Evolutionary conservation across 2,329 filamentous ascomycete species (phyloP), one percentile per base, ranked within the genome.

Genomic region (Cladosporium cucumerinum): DNA sequence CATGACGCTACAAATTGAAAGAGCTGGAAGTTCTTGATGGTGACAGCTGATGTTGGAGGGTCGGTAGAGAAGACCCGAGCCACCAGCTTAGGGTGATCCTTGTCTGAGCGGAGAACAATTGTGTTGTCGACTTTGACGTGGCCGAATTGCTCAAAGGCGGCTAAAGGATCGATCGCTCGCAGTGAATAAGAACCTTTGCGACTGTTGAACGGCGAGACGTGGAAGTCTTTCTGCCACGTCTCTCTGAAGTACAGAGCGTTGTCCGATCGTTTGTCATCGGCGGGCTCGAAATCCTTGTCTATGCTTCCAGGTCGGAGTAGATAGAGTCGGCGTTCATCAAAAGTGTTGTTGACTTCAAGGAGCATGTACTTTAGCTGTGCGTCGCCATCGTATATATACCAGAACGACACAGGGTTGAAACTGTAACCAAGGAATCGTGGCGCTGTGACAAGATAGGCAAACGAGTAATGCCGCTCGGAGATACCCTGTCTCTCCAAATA

Each of bases 331-430:
- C 88, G 82, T 75, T 93, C 90, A 57, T 86, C 88, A 72, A 91
- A 92, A 0, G 89, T 91, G 70, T 92, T 92, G 76, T 91, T 91
- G 54, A 92, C 88, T 74, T 93, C 90, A 0, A 91, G 73, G 1
- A 93, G 81, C 77, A 92, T 86, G 63, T 86, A 87, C 26, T 81
- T 83, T 16, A 93, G 79, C 6, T 82, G 76, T 65, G 83, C 83
- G 10, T 84, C 76, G 0, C 76, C 69, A 14, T 86, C 84, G 73
- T 93, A 93, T 2, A 93, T 82, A 69, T 92, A 92, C 89, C 90
- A 93, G 71, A 93, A 90, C 0, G 89, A 92, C 2, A 90, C 87
- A 0, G 89, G 89, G 70, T 92, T 93, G 77, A 91, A 92, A 25
- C 86, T 85, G 72, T 90, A 90, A 3, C 88, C 87, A 6, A 91